These are phyloP conservation scores for Wickerhamiella pararugosa DNA, from an alignment of 1,139 yeast species.

Conservation along the genomic window DNA sequence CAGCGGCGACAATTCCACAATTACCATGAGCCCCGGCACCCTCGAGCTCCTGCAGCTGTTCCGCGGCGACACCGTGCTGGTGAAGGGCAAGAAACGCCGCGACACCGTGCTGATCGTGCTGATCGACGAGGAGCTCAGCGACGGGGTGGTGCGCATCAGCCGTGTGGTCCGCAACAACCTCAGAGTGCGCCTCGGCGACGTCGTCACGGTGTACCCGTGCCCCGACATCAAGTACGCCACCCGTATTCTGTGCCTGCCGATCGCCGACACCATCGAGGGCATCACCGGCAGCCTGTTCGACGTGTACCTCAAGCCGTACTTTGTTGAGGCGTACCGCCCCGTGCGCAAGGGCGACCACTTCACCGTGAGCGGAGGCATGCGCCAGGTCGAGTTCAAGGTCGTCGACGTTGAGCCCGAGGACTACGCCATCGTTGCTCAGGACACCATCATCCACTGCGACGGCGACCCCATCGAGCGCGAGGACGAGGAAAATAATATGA, in stretches of 20 bases:
- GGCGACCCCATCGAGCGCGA: constrained; percentile 99
- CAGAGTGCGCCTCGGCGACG: constrained; percentile 87
- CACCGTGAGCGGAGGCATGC: constrained; percentile 96
- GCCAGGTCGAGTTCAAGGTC: constrained; percentile 96
- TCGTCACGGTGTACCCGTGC: constrained; percentile 83
- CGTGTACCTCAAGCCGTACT: constrained; percentile 91
- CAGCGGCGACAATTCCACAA: constrained; percentile 92
- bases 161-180: constrained; percentile 92
- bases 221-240: constrained; percentile 94
- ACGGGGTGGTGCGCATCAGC: constrained; percentile 87
- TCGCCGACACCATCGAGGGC: constrained; percentile 97
- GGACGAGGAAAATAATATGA: constrained; percentile 92
- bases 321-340: constrained; percentile 97
- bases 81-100: constrained; percentile 95
- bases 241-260: constrained; percentile 89
- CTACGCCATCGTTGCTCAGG: constrained; percentile 96
- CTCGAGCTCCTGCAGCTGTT: constrained; percentile 91
- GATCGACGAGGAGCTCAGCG: constrained; percentile 93
- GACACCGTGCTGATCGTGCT: constrained; percentile 95
- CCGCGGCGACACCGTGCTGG: constrained; percentile 95
- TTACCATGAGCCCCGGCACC: constrained; percentile 86
- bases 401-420: constrained; percentile 98
- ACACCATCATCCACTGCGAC: constrained; percentile 94
- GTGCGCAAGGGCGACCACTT: constrained; percentile 95
- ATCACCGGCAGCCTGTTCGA: constrained; percentile 95